A percentile compares a stretch with the other conserved stretches of the same genome.
These are phyloP conservation scores for Rhynchosporium graminicola DNA, from an alignment of 2,329 filamentous ascomycete species.

Conservation along the genomic window DNA sequence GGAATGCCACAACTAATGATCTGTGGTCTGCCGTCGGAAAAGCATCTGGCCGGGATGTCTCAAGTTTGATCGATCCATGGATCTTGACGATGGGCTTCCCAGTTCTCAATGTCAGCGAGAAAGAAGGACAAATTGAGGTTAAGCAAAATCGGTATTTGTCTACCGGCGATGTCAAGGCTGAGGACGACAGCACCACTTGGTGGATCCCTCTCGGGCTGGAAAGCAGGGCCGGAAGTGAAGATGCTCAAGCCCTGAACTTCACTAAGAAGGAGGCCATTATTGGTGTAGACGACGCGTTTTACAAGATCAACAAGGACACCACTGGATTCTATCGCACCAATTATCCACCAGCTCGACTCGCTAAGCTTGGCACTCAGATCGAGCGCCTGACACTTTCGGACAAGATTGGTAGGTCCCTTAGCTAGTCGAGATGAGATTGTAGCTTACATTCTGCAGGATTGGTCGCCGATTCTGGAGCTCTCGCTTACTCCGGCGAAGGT, in stretches of 20 bases:
- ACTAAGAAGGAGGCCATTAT: constrained; percentile 77
- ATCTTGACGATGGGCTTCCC: constrained; percentile 95
- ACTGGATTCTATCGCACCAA: constrained; percentile 83
- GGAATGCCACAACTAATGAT: constrained; percentile 87
- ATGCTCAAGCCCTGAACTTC: constrained; percentile 66
- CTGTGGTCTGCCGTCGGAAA: constrained; percentile 87
- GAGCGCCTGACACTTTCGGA: constrained; percentile 79
- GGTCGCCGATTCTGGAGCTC: constrained; percentile 83
- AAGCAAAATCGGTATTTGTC: constrained; percentile 89
- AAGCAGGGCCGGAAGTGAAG: constrained; percentile 66
- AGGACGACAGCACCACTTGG: constrained; percentile 91
- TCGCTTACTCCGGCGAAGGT: constrained; percentile 84
- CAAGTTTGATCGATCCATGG: constrained; percentile 88
- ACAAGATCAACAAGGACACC: constrained; percentile 89
- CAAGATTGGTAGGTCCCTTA: constrained; percentile 67
- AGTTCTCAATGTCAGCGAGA: constrained; percentile 81
- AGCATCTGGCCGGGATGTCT: constrained; percentile 84
- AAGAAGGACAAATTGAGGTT: constrained; percentile 77
- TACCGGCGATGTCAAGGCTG: constrained; percentile 84
- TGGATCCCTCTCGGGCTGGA: constrained; percentile 91
- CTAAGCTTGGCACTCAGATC: constrained; percentile 76
- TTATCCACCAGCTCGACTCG: constrained; percentile 81
- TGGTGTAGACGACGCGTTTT: constrained; percentile 76
- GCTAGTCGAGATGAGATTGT: neutral
- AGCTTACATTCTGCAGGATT: constrained; percentile 46